These are phyloP conservation scores for Herpetomonas samuelpessoai DNA, from an alignment of 208 protist genomes.

Conservation along the genomic window DNA sequence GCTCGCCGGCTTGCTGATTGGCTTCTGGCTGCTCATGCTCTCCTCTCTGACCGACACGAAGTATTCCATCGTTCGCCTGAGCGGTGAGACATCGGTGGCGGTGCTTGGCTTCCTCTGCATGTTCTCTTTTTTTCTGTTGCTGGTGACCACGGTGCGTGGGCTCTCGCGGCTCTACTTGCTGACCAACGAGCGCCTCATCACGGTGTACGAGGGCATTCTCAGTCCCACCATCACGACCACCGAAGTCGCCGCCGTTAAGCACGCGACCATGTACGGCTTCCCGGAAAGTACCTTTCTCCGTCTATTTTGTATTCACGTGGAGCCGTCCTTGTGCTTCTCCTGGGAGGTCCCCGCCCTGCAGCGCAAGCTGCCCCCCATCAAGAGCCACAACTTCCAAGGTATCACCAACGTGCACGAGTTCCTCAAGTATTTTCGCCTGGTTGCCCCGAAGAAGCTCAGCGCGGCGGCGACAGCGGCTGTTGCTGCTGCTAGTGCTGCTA, in stretches of 20 bases:
- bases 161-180: constrained; percentile 46
- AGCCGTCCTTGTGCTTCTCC: constrained; percentile 40
- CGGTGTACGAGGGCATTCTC: constrained; percentile 40
- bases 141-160: constrained; percentile 31
- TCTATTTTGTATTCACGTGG: too few relatives aligned
- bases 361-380: constrained; percentile 52
- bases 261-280: constrained; percentile 50
- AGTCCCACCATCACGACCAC: constrained; percentile 36
- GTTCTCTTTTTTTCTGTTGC: constrained; percentile 26
- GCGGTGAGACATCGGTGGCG: constrained; percentile 26
- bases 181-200: constrained; percentile 51
- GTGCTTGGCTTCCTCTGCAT: constrained; percentile 33
- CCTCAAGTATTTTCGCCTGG: constrained; percentile 38
- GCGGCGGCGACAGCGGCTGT: too few relatives aligned
- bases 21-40: constrained; percentile 43
- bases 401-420: constrained; percentile 39
- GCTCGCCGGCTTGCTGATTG: constrained; percentile 28
- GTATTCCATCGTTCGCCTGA: constrained; percentile 35
- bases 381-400: constrained; percentile 44
- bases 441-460: constrained; percentile 33
- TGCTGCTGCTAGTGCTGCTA: too few relatives aligned
- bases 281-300: constrained; percentile 12
- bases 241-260: constrained; percentile 34
- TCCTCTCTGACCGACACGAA: constrained; percentile 28
- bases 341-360: constrained; percentile 59